Evolutionary conservation across 345 rosid species (phyloP).

Genomic region (Hibiscus syriacus): DNA sequence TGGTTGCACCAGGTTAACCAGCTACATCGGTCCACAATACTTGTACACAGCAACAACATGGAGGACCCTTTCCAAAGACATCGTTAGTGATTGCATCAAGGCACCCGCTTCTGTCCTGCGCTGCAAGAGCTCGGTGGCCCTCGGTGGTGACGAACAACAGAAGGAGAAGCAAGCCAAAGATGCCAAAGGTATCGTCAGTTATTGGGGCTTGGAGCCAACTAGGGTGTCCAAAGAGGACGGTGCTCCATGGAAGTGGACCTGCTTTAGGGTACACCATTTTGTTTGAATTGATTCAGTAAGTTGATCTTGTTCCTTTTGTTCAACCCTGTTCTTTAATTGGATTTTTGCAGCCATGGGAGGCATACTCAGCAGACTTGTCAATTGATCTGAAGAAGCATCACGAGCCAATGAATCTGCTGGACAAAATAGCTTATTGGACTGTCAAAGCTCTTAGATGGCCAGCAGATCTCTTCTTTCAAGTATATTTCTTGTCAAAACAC

Average conservation of each 20-base stretch:
- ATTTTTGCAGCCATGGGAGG: slow-evolving; percentile 36
- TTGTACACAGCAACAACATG: slow-evolving; percentile 14
- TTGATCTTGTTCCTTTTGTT: not conserved
- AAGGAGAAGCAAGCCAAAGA: slow-evolving; percentile 11
- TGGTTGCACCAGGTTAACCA: slow-evolving; percentile 1
- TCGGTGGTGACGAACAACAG: not conserved
- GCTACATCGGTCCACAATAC: not conserved
- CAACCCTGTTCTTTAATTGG: not conserved
- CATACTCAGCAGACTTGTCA: slow-evolving; percentile 48
- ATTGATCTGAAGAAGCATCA: slow-evolving; percentile 75
- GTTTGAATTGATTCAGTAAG: not conserved
- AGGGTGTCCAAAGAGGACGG: slow-evolving; percentile 50
- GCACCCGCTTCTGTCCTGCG: not conserved
- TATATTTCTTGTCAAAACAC: slow-evolving; percentile 2
- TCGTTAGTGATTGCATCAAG: not conserved
- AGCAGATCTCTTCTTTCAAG: slow-evolving; percentile 72
- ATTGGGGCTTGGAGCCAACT: slow-evolving; percentile 46
- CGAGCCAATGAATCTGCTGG: slow-evolving; percentile 35
- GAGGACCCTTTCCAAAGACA: not conserved
- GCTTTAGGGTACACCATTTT: slow-evolving; percentile 37
- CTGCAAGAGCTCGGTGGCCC: not conserved
- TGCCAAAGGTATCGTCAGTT: slow-evolving; percentile 31
- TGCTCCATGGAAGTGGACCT: slow-evolving; percentile 51
- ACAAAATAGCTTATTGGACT: slow-evolving; percentile 56
- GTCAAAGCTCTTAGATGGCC: slow-evolving; percentile 69